phyloP scores from a whole-genome alignment of 2,329 filamentous ascomycete species.

The Paramyrothecium sp. region DNA sequence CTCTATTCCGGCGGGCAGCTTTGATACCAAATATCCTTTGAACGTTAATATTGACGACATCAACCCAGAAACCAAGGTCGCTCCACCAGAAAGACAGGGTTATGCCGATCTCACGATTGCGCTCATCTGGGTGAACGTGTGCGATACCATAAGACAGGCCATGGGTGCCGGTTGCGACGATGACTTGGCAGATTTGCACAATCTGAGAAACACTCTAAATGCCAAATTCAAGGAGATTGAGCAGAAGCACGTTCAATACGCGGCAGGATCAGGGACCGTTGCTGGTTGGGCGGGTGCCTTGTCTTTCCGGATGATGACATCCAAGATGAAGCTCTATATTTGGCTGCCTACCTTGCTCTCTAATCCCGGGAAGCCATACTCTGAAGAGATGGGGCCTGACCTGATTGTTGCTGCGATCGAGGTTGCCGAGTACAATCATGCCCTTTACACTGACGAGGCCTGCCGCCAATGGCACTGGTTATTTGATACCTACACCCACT shows the following conservation, averaged over 20 bases:
- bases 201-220: constrained; percentile 24
- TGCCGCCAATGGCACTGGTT: constrained; percentile 56
- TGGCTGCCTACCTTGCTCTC: constrained; percentile 52
- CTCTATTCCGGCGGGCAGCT: constrained; percentile 35
- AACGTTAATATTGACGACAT: constrained; percentile 59
- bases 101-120: constrained; percentile 51
- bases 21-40: constrained; percentile 51
- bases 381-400: constrained; percentile 37
- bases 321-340: constrained; percentile 55
- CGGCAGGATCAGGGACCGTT: constrained; percentile 25
- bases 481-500: constrained; percentile 55
- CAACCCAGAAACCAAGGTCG: constrained; percentile 41
- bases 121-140: constrained; percentile 34
- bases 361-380: constrained; percentile 30
- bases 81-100: constrained; percentile 46
- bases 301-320: constrained; percentile 41
- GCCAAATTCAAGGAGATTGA: constrained; percentile 43
- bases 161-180: constrained; percentile 25
- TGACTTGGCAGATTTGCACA: too few species aligned
- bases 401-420: constrained; percentile 52
- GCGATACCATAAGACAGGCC: constrained; percentile 33
- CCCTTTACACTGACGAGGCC: constrained; percentile 47
- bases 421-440: constrained; percentile 54
- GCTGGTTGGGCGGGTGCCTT: constrained; percentile 33
- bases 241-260: constrained; percentile 38